These are phyloP conservation scores for Excoecaria agallocha DNA, from an alignment of 345 rosid genomes.

Conservation along the genomic window DNA sequence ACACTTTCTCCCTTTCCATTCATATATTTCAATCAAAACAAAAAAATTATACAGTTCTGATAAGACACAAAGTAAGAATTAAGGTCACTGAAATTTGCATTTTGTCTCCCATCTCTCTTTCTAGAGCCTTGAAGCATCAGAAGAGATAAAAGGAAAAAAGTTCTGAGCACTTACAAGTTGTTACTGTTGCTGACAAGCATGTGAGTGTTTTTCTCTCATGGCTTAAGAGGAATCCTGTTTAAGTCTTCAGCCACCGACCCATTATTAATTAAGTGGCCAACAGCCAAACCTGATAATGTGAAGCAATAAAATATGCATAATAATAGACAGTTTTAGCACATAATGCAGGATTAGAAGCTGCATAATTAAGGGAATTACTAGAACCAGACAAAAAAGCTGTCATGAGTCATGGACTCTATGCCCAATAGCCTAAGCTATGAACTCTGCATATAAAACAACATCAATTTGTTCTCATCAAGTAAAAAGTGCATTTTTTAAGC, in stretches of 20 bases:
- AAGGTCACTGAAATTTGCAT: conserved; percentile 29
- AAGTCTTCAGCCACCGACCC: conserved; percentile 21
- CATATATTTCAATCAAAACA: conserved; percentile 14
- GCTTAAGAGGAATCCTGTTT: conserved; percentile 4
- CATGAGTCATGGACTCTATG: conserved; percentile 40
- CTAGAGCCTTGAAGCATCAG: conserved; percentile 37
- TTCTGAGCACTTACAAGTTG: conserved; percentile 13
- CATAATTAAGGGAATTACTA: conserved; percentile 19
- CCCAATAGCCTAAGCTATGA: conserved; percentile 44
- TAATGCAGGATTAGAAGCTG: conserved; percentile 11
- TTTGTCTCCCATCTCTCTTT: conserved; percentile 35
- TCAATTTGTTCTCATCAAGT: conserved; percentile 29
- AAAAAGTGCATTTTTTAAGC: conserved; percentile 25
- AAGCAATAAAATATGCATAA: conserved; percentile 30
- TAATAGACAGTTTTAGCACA: conserved; percentile 28
- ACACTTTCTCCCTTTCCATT: conserved; percentile 19
- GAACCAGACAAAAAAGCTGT: conserved; percentile 37
- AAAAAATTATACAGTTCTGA: conserved; percentile 26
- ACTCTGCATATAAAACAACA: conserved; percentile 34
- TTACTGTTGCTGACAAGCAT: conserved; percentile 28
- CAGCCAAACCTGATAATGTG: conserved; percentile 47
- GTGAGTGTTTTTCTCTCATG: conserved; percentile 1
- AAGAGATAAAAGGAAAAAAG: conserved; percentile 12
- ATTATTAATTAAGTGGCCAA: conserved; percentile 48
- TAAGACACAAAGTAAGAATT: conserved; percentile 40